These are phyloP conservation scores for Pestalotiopsis sp. DNA, from an alignment of 2,329 filamentous ascomycete species.

Conservation along the genomic window DNA sequence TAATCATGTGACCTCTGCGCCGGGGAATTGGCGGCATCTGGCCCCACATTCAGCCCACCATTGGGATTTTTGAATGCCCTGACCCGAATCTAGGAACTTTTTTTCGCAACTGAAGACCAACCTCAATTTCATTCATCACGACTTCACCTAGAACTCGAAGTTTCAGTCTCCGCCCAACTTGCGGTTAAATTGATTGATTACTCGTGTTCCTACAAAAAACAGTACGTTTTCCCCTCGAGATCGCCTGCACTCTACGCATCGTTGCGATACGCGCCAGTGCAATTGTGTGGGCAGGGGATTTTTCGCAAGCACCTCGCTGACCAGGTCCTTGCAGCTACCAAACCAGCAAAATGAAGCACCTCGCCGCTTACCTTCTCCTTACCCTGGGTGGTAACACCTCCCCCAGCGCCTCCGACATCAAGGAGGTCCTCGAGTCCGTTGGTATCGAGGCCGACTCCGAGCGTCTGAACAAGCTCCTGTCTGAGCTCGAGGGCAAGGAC, in stretches of 20 bases:
- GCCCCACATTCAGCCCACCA: neutral
- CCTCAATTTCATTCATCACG: conserved; percentile 3
- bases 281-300: neutral
- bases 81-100: neutral
- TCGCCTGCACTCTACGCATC: neutral
- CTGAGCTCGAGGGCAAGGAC: conserved; percentile 90
- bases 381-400: conserved; percentile 88
- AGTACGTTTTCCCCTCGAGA: neutral
- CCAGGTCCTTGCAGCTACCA: conserved; percentile 27
- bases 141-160: conserved; percentile 75
- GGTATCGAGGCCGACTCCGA: conserved; percentile 92
- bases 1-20: conserved; percentile 14
- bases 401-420: conserved; percentile 85
- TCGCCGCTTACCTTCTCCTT: conserved; percentile 98
- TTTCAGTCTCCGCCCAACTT: conserved; percentile 97
- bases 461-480: conserved; percentile 83
- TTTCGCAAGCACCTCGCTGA: conserved; percentile 18
- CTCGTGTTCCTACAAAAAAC: conserved; percentile 70
- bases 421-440: conserved; percentile 86
- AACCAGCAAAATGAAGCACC: conserved; percentile 93
- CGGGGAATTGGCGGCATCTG: neutral
- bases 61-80: conserved; percentile 2
- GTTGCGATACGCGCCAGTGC: neutral
- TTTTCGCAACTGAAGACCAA: conserved; percentile 7
- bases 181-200: conserved; percentile 99